These are phyloP conservation scores for Chenopodium formosanum DNA, from an alignment of 148 eudicot genomes.

Conservation along the genomic window DNA sequence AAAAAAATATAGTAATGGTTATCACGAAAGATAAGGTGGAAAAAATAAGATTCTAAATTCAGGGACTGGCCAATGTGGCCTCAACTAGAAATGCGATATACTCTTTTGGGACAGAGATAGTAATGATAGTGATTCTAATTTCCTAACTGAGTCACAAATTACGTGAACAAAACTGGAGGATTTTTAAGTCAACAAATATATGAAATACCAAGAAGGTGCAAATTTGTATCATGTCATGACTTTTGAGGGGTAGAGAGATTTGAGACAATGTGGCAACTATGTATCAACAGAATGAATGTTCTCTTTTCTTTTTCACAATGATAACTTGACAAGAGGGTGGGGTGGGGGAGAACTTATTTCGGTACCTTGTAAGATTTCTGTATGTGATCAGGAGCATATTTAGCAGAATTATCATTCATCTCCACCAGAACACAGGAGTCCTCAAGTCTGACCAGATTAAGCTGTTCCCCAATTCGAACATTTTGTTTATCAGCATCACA, in stretches of 20 bases:
- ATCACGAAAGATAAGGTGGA: too few relatives aligned
- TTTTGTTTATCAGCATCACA: constrained; percentile 22
- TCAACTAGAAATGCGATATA: too few relatives aligned
- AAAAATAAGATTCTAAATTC: not conserved
- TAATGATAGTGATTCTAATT: not conserved
- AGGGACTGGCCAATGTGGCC: not conserved
- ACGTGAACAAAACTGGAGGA: not conserved
- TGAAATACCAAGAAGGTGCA: too few relatives aligned
- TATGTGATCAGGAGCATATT: not conserved
- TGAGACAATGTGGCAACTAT: not conserved
- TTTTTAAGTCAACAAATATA: too few relatives aligned
- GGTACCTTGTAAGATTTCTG: constrained; percentile 37
- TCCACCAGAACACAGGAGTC: constrained; percentile 42
- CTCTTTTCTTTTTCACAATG: not conserved
- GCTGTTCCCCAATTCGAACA: not conserved
- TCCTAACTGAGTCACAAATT: not conserved
- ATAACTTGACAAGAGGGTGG: not conserved
- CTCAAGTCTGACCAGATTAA: constrained; percentile 22
- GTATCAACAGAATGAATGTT: not conserved
- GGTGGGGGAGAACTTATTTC: not conserved
- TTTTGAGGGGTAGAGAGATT: not conserved
- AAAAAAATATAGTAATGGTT: too few relatives aligned
- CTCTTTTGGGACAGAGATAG: not conserved
- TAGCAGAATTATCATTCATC: constrained; percentile 16
- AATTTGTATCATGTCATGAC: not conserved